A percentile compares a stretch with the other conserved stretches of the same genome.
phyloP scores from a whole-genome alignment of 768 basidiomycete species.

The Russula virescens region DNA sequence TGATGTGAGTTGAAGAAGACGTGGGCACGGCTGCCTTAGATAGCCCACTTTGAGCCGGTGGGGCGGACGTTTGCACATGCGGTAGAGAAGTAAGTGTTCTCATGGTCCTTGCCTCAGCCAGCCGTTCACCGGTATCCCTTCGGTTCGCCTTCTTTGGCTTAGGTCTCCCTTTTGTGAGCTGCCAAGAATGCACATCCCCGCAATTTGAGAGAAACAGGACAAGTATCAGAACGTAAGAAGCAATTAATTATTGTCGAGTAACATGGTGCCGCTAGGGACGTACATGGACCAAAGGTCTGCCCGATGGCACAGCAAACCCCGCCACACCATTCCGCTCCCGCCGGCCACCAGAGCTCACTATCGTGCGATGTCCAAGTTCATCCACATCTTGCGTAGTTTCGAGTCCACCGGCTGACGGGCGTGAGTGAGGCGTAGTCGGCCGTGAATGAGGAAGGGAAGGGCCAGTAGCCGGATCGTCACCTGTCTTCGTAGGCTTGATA shows the following conservation, averaged over 20 bases:
- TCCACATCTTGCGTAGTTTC: slow-evolving; percentile 30
- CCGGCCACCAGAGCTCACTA: slow-evolving; percentile 28
- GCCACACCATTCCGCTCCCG: slow-evolving; percentile 24
- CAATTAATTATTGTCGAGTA: slow-evolving; percentile 20
- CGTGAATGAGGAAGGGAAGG: slow-evolving; percentile 23
- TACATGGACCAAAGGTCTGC: slow-evolving; percentile 78
- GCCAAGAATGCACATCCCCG: slow-evolving; percentile 26
- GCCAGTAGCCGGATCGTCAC: slow-evolving; percentile 36
- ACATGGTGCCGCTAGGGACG: slow-evolving; percentile 64
- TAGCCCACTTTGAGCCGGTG: background rate
- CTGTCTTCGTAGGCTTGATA: slow-evolving; percentile 46
- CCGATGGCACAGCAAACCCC: slow-evolving; percentile 39
- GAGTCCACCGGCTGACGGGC: slow-evolving; percentile 1
- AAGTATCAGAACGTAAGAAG: slow-evolving; percentile 25
- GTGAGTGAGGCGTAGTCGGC: slow-evolving; percentile 24
- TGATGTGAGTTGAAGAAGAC: background rate
- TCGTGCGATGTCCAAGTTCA: slow-evolving; percentile 37
- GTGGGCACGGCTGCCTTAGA: background rate
- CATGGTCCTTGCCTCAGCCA: background rate
- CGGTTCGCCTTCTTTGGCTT: slow-evolving; percentile 32
- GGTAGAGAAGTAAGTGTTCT: background rate
- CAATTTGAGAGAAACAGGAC: slow-evolving; percentile 29
- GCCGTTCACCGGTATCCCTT: background rate
- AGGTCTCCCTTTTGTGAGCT: slow-evolving; percentile 74
- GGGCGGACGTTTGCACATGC: background rate